Evolutionary conservation across 345 rosid genomes (phyloP).

Genomic region (Aethionema arabicum): DNA sequence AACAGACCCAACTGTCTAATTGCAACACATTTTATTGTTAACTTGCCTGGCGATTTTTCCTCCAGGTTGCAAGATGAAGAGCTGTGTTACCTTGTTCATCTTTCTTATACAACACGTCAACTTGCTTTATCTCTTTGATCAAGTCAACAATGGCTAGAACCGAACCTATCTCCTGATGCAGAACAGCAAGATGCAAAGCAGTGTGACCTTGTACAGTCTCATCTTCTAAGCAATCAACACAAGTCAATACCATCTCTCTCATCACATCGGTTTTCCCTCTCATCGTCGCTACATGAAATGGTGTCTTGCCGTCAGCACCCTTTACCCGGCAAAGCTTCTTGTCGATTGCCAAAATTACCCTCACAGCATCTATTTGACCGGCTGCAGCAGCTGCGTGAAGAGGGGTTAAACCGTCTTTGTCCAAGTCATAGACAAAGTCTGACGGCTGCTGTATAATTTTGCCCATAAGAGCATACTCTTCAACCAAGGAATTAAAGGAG

Average conservation of each 20-base stretch:
- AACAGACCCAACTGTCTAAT: neutral
- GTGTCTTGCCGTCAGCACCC: constrained; percentile 43
- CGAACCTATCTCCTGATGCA: constrained; percentile 34
- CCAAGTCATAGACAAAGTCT: constrained; percentile 37
- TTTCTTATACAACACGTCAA: constrained; percentile 35
- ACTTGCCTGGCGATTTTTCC: constrained; percentile 43
- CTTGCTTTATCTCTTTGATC: constrained; percentile 35
- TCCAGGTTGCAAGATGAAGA: constrained; percentile 50
- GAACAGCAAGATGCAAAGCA: constrained; percentile 47
- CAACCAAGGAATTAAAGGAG: constrained; percentile 35
- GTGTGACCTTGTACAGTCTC: constrained; percentile 42
- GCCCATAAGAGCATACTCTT: constrained; percentile 34
- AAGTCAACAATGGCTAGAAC: constrained; percentile 37
- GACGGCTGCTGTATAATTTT: constrained; percentile 39
- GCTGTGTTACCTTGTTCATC: constrained; percentile 46
- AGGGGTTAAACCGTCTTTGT: constrained; percentile 44
- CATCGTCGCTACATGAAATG: constrained; percentile 42
- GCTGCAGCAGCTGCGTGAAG: constrained; percentile 48
- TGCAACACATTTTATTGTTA: neutral
- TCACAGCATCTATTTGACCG: constrained; percentile 40
- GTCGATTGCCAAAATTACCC: constrained; percentile 38
- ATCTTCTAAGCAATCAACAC: constrained; percentile 41
- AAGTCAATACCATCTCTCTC: constrained; percentile 39
- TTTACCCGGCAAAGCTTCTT: constrained; percentile 33
- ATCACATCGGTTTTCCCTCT: constrained; percentile 42